These are phyloP conservation scores for Falciphora oryzae DNA, from an alignment of 2,329 filamentous ascomycete genomes.

Conservation along the genomic window DNA sequence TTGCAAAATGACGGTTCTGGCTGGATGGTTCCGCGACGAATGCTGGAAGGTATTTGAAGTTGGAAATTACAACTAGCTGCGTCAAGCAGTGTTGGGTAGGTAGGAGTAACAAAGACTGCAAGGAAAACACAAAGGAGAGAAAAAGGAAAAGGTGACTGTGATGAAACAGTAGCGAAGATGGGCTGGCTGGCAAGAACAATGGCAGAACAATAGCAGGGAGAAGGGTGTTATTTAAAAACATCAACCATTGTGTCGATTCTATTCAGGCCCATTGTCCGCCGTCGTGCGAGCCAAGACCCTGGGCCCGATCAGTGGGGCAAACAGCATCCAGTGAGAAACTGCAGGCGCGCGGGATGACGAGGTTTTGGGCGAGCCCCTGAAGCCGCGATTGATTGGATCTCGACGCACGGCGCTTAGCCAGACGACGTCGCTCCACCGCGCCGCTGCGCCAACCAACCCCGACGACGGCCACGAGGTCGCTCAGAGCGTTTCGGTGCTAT, in stretches of 20 bases:
- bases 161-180: neutral
- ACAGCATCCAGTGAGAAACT: neutral
- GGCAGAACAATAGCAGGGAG: neutral
- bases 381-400: neutral
- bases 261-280: neutral
- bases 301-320: neutral
- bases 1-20: neutral
- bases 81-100: neutral
- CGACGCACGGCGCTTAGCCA: neutral
- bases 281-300: neutral
- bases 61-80: neutral
- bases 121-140: constrained; percentile 1
- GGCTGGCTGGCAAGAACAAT: neutral
- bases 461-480: too few species aligned
- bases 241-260: neutral
- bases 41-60: neutral
- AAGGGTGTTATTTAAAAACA: neutral
- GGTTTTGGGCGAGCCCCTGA: neutral
- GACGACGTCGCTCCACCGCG: neutral
- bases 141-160: neutral
- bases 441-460: neutral
- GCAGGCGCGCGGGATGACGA: neutral
- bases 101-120: neutral
- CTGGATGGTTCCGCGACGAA: too few species aligned
- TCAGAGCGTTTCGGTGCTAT: neutral